These are phyloP conservation scores for Blastobotrys chiropterorum DNA, from an alignment of 805 yeast species.

Conservation along the genomic window DNA sequence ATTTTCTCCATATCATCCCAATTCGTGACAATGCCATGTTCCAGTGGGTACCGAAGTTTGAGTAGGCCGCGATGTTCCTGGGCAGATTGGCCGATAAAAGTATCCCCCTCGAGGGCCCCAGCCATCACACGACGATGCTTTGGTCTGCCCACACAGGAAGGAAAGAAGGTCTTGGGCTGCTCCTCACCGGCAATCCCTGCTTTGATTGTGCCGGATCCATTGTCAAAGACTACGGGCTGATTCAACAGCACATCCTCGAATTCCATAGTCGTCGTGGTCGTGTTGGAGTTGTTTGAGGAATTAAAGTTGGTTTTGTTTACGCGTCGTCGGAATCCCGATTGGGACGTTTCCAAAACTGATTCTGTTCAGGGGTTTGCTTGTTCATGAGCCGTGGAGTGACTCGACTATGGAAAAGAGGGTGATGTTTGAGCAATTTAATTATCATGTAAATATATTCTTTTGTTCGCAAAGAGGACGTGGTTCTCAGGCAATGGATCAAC, in stretches of 20 bases:
- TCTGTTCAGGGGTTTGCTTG: too few species aligned
- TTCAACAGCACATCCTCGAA: conserved; percentile 40
- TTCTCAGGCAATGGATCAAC: too few species aligned
- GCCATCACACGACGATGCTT: conserved; percentile 83
- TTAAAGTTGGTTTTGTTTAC: neutral
- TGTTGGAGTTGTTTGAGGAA: neutral
- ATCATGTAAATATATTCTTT: too few species aligned
- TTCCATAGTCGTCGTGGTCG: conserved; percentile 16
- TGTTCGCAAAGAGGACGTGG: too few species aligned
- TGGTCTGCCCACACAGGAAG: conserved; percentile 69
- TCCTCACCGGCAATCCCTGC: conserved; percentile 95
- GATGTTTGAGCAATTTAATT: too few species aligned
- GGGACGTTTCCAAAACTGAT: too few species aligned
- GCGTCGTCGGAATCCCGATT: neutral
- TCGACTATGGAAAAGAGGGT: too few species aligned
- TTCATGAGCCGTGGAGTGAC: too few species aligned
- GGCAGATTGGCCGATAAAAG: conserved; percentile 71
- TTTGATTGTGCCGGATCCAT: conserved; percentile 79
- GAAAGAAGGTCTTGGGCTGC: conserved; percentile 58
- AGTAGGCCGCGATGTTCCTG: conserved; percentile 74
- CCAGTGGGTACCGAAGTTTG: conserved; percentile 62
- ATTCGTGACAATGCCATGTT: conserved; percentile 69
- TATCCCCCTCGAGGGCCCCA: conserved; percentile 55
- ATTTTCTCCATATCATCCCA: conserved; percentile 84
- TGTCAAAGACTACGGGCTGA: conserved; percentile 74